These are phyloP conservation scores for Chaetoceros tenuissimus DNA, from an alignment of 108 stramenopile genomes.

Conservation along the genomic window DNA sequence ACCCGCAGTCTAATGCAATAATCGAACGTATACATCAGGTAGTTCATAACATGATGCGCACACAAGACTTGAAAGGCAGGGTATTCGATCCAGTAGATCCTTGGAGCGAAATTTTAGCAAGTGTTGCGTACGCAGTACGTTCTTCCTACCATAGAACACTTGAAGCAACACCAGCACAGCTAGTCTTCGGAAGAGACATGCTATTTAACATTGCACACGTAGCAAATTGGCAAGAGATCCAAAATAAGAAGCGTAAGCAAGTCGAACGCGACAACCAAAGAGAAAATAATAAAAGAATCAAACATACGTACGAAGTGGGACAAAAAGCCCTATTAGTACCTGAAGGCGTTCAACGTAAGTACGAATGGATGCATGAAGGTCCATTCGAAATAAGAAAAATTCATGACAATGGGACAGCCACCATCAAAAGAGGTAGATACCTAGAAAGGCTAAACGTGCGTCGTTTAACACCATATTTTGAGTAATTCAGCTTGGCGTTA, in stretches of 20 bases:
- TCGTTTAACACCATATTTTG: too few relatives aligned
- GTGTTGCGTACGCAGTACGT: neutral
- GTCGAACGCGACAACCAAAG: neutral
- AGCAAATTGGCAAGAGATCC: neutral
- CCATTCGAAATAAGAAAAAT: too few relatives aligned
- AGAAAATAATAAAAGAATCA: too few relatives aligned
- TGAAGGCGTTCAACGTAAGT: too few relatives aligned
- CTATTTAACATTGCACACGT: too few relatives aligned
- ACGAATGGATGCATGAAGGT: too few relatives aligned
- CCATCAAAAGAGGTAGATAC: too few relatives aligned
- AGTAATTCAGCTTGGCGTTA: too few relatives aligned
- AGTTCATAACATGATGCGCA: constrained; percentile 11
- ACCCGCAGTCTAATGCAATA: constrained; percentile 29
- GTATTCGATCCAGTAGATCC: neutral
- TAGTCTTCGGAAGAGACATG: neutral
- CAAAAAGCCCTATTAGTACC: too few relatives aligned
- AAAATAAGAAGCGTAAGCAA: neutral
- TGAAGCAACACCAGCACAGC: neutral
- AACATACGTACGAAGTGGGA: too few relatives aligned
- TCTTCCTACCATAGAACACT: neutral
- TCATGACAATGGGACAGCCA: too few relatives aligned
- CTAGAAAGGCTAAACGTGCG: too few relatives aligned
- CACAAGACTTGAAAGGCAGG: neutral
- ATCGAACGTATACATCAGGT: constrained; percentile 19
- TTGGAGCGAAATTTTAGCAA: neutral